These are phyloP conservation scores for Podochytrium sp. DNA, from an alignment of 192 early-diverging fungal species.

Conservation along the genomic window DNA sequence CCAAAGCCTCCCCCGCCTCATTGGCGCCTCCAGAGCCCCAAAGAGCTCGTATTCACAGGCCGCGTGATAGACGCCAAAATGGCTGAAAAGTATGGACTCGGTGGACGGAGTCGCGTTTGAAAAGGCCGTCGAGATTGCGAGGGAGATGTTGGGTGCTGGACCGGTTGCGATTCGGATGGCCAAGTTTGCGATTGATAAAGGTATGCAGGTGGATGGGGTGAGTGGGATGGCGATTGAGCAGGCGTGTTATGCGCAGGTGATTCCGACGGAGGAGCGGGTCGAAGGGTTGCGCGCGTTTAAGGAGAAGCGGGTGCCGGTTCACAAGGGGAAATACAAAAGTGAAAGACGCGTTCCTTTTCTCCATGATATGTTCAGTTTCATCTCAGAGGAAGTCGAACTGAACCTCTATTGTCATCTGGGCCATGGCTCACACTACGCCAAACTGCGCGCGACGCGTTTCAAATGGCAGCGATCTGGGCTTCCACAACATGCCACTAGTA, in stretches of 20 bases:
- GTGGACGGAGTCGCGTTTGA: slow-evolving; percentile 64
- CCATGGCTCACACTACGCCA: too few relatives aligned
- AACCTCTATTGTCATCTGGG: too few relatives aligned
- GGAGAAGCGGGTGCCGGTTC: slow-evolving; percentile 82
- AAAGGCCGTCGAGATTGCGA: slow-evolving; percentile 80
- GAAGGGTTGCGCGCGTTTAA: slow-evolving; percentile 82
- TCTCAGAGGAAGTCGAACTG: too few relatives aligned
- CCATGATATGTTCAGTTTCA: too few relatives aligned
- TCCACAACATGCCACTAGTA: too few relatives aligned
- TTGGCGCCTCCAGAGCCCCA: slow-evolving; percentile 85
- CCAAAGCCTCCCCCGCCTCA: slow-evolving; percentile 83
- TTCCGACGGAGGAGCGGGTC: slow-evolving; percentile 90
- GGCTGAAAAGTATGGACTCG: slow-evolving; percentile 72
- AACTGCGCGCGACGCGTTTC: too few relatives aligned
- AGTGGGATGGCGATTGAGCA: slow-evolving; percentile 88
- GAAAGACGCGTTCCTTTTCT: too few relatives aligned
- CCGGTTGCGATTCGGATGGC: slow-evolving; percentile 91
- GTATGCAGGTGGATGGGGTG: slow-evolving; percentile 78
- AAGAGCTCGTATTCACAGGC: slow-evolving; percentile 93
- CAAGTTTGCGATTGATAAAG: slow-evolving; percentile 86
- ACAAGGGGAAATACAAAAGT: slow-evolving; percentile 70
- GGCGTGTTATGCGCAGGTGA: slow-evolving; percentile 91
- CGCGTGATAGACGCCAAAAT: slow-evolving; percentile 64
- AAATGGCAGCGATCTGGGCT: too few relatives aligned
- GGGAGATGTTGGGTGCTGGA: slow-evolving; percentile 71